Base-by-base conservation (phyloP, 2,329 filamentous ascomycete genomes). In the Penicillium sp. region DNA sequence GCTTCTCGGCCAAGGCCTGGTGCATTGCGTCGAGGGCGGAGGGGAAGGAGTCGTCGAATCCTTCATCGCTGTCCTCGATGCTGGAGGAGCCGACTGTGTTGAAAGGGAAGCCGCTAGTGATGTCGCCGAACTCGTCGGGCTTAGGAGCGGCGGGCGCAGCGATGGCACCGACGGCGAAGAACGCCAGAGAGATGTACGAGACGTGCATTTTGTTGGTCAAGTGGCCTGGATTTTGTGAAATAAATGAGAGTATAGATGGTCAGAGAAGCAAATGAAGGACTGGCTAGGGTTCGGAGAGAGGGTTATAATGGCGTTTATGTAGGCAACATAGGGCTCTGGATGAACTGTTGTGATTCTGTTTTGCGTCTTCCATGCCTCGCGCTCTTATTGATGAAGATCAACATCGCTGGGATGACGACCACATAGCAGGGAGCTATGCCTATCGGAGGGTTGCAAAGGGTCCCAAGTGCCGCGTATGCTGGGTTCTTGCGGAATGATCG, bases 131-230 rank as follows among this genome's bases (percentile, higher is more conserved):
- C 2, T 54, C 40, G 34, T 21, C 2, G 2, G 54, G 35, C 22
- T 52, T 49, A 9, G 54, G 53, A 17, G 49, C 49, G 9, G 53
- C 52, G 2, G 58, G 58, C 1, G 56, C 54, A 10, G 54, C 58
- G n/a, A 51, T 59, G 6, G 66, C 68, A 15, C 64, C 47, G 37
- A 70, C 43, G 42, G 67, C 67, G 28, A 68, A 60, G 8, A 65
- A 41, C 24, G 54, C 58, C 49, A 60, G 42, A 31, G 58, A 58
- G 32, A 61, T 19, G 43, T 60, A 61, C n/a, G 57, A 54, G 17
- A 45, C 32, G 37, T 55, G 58, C 58, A 61, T 61, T 4, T 49
- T 28, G 22, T 24, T 38, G 31, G 62, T 33, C 22, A 24, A 15
- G 33, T 32, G 39, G 32, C 39, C 29, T 34, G 12, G 10, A 38